phyloP scores from a whole-genome alignment of 2,329 filamentous ascomycete genomes.

The Gnomoniopsis sp. region DNA sequence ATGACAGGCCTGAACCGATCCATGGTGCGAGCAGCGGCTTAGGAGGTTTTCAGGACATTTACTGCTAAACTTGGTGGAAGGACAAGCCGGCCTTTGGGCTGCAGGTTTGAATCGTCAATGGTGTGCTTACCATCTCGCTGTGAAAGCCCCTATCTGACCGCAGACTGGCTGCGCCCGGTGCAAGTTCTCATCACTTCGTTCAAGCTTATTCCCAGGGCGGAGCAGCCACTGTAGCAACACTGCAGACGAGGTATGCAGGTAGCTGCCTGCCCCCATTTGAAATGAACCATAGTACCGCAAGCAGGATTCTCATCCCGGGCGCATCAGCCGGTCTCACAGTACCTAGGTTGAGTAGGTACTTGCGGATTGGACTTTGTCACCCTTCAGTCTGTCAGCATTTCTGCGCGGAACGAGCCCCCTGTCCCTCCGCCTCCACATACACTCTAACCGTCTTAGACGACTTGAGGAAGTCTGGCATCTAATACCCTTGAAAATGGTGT shows the following conservation, averaged over 20 bases:
- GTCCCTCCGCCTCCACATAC: background rate
- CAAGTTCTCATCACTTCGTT: slow-evolving; percentile 6
- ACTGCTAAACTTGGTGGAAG: background rate
- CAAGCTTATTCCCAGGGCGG: slow-evolving; percentile 4
- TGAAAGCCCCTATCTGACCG: slow-evolving; percentile 12
- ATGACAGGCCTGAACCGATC: background rate
- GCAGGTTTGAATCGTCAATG: slow-evolving; percentile 1
- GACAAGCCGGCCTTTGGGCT: background rate
- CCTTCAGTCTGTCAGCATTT: background rate
- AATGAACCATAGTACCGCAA: background rate
- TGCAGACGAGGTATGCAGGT: slow-evolving; percentile 8
- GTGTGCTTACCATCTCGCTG: background rate
- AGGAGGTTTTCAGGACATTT: background rate
- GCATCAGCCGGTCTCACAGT: background rate
- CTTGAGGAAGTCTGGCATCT: background rate
- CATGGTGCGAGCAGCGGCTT: background rate
- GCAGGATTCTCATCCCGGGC: slow-evolving; percentile 8
- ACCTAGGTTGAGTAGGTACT: background rate
- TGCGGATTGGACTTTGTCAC: background rate
- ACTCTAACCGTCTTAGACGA: background rate
- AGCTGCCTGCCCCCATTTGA: background rate
- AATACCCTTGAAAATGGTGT: background rate
- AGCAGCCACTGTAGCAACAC: background rate
- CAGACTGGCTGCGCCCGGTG: slow-evolving; percentile 4
- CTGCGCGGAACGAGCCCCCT: background rate